A percentile compares a stretch with the other conserved stretches of the same genome.
Evolutionary conservation across 225 moss, liverwort and hornwort species (phyloP).

Genomic region (Sphagnum tenellum): DNA sequence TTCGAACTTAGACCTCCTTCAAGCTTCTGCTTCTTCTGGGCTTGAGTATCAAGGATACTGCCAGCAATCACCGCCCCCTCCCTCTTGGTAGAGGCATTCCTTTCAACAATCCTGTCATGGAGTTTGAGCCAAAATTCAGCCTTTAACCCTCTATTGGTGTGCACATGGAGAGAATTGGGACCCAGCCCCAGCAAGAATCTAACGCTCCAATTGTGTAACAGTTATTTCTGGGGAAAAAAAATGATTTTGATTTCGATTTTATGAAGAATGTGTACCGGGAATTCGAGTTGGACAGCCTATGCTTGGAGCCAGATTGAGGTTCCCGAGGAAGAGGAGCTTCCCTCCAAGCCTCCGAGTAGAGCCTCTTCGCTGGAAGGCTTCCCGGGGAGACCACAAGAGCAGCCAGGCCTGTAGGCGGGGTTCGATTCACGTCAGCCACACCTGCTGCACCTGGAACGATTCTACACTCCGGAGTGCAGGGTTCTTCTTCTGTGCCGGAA

Average conservation of each 20-base stretch:
- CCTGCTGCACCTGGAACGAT: constrained; percentile 29
- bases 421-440: constrained; percentile 7
- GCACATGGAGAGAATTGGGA: too few relatives aligned
- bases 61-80: too few relatives aligned
- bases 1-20: constrained; percentile 67
- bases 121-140: too few relatives aligned
- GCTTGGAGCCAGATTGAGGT: constrained; percentile 27
- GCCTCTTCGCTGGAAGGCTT: constrained; percentile 61
- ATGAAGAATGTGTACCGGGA: too few relatives aligned
- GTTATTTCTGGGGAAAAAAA: too few relatives aligned
- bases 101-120: too few relatives aligned
- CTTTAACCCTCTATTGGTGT: too few relatives aligned
- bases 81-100: too few relatives aligned
- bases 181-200: too few relatives aligned
- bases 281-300: neutral
- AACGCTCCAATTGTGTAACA: too few relatives aligned
- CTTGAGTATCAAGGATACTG: constrained; percentile 8
- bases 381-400: constrained; percentile 41
- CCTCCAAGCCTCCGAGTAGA: constrained; percentile 55
- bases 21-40: constrained; percentile 86
- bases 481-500: constrained; percentile 17
- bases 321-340: constrained; percentile 19
- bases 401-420: neutral
- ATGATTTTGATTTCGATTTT: too few relatives aligned
- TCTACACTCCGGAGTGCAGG: constrained; percentile 31